These are phyloP conservation scores for Skeletonema menzelii DNA, from an alignment of 108 stramenopile species.

Conservation along the genomic window DNA sequence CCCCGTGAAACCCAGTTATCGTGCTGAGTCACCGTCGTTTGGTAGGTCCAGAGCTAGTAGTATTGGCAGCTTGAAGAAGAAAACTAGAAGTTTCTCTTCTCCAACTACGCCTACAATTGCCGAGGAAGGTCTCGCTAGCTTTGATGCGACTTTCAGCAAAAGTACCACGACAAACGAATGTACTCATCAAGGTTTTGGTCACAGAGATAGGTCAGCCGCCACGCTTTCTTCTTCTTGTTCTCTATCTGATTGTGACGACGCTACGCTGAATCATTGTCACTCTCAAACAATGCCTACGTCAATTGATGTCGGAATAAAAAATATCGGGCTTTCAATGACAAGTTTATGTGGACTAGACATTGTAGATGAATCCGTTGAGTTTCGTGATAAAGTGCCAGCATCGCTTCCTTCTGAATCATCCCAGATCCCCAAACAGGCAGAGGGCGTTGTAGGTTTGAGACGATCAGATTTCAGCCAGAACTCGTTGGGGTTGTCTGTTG, in stretches of 20 bases:
- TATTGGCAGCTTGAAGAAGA: neutral
- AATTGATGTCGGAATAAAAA: neutral
- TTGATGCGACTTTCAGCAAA: neutral
- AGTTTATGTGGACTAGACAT: slow-evolving; percentile 31
- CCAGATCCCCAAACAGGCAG: neutral
- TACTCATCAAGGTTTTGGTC: neutral
- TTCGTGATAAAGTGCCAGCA: neutral
- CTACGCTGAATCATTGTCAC: neutral
- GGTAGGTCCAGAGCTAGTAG: neutral
- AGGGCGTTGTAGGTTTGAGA: neutral
- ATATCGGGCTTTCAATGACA: slow-evolving; percentile 15
- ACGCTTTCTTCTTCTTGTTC: slow-evolving; percentile 11
- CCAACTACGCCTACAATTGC: slow-evolving; percentile 4
- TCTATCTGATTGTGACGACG: slow-evolving; percentile 12
- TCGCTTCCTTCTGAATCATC: slow-evolving; percentile 18
- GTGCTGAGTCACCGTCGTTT: slow-evolving; percentile 12
- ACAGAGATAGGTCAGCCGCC: slow-evolving; percentile 1
- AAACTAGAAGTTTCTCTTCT: neutral
- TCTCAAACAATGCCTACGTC: neutral
- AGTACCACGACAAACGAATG: neutral
- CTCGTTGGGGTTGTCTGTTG: slow-evolving; percentile 31
- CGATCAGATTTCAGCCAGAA: slow-evolving; percentile 32
- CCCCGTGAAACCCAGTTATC: neutral
- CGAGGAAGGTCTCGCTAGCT: neutral
- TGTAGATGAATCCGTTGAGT: slow-evolving; percentile 5